Evolutionary conservation across 805 yeast genomes (phyloP).

Genomic region (Wickerhamomyces subpelliculosus): DNA sequence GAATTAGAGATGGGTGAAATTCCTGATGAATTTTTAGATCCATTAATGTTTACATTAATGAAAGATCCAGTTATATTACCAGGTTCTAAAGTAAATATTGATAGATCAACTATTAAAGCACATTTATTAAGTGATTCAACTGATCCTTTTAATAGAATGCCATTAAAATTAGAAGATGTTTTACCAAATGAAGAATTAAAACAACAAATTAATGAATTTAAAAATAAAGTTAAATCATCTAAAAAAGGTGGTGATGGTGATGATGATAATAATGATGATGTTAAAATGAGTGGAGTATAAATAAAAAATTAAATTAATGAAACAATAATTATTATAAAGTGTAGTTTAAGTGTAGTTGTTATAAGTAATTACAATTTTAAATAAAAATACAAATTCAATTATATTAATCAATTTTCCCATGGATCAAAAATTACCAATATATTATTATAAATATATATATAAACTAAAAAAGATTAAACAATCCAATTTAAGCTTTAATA

Average conservation of each 20-base stretch:
- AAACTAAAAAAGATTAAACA: background rate
- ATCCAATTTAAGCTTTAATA: slow-evolving; percentile 81
- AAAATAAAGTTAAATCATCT: slow-evolving; percentile 7
- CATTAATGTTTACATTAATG: slow-evolving; percentile 93
- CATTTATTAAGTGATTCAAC: slow-evolving; percentile 92
- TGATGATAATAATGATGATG: no score
- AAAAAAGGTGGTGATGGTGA: no score
- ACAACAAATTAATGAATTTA: slow-evolving; percentile 46
- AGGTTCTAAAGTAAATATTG: slow-evolving; percentile 75
- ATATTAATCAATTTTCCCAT: background rate
- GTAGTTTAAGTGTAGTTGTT: no score
- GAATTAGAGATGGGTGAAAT: slow-evolving; percentile 86
- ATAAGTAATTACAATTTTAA: no score
- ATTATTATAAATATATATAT: slow-evolving; percentile 14
- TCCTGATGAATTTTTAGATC: slow-evolving; percentile 96
- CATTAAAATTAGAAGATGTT: slow-evolving; percentile 84
- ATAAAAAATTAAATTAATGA: no score
- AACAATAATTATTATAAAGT: no score
- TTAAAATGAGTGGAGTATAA: no score
- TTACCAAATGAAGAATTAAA: slow-evolving; percentile 68
- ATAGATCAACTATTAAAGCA: slow-evolving; percentile 85
- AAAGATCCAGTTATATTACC: slow-evolving; percentile 95
- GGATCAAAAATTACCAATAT: slow-evolving; percentile 7
- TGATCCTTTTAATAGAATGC: slow-evolving; percentile 95
- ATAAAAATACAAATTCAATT: no score